Base-by-base conservation (phyloP, 139 green algal species). In the Auxenochlorella protothecoides region DNA sequence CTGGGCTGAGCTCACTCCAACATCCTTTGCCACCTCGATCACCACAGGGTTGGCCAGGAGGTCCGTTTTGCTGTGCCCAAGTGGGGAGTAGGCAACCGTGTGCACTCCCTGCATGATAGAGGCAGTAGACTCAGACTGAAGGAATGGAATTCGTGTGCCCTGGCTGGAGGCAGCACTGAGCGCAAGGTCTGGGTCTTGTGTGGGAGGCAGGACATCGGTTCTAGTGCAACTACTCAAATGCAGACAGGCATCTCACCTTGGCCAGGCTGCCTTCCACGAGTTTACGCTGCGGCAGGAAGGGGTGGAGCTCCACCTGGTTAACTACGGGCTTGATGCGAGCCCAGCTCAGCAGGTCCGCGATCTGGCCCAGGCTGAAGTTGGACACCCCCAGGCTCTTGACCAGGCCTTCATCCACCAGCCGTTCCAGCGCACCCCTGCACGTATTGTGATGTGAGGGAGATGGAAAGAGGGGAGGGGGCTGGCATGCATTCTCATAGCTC, bases 281-380 rank as follows among this genome's bases (percentile, higher is more conserved):
- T 79, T 92, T 91, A 55, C 88, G 79, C 73, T 92, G 81, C 10
- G 87, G 59, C 55, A 90, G 74, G 61, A 89, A 71, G 2, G 87
- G 88, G 80, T 96, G 90, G 74, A 96, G 79, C 87, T 96, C 90
- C 10, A 90, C 65, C 77, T 95, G 88, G 77, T 92, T 92, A n/a
- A 89, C 80, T 2, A 83, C 76, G 8, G 91, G 89, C 63, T 83
- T 85, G 70, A 90, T 80, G 57, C 79, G 76, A 12, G 72, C 79
- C 13, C 13, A 66, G 54, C 65, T 63, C 59, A 95, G 72, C 56
- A 96, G 53, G 72, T 86, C 83, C 74, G 92, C 90, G 8, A 95
- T 74, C 74, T 80, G 72, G 61, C 59, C 14, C 55, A 84, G 61
- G 12, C 59, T 70, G 74, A 85, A 89, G 79, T 91, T 91, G 68